phyloP scores from a whole-genome alignment of 2,329 filamentous ascomycete genomes.

The Penicillium sp. region DNA sequence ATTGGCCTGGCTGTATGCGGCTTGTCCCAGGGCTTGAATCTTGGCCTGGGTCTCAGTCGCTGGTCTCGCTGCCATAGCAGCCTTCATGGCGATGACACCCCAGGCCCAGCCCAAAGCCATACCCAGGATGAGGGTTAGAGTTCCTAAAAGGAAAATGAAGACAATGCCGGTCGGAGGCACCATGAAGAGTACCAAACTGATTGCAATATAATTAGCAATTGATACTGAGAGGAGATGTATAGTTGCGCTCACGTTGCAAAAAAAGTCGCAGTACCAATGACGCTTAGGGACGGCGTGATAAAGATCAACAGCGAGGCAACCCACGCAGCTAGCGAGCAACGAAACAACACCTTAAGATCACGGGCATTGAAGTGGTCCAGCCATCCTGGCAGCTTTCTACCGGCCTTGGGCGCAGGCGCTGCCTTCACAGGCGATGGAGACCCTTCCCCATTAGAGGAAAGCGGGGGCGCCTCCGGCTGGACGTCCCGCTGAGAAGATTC shows the following conservation, averaged over 20 bases:
- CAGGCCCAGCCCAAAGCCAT: slow-evolving; percentile 53
- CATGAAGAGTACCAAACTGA: slow-evolving; percentile 45
- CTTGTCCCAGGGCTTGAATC: slow-evolving; percentile 37
- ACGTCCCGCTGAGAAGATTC: slow-evolving; percentile 12
- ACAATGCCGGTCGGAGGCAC: slow-evolving; percentile 50
- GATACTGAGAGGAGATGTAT: neutral
- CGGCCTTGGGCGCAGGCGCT: slow-evolving; percentile 4
- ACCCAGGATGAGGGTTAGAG: slow-evolving; percentile 47
- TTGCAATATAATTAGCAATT: slow-evolving; percentile 9
- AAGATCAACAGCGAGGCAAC: slow-evolving; percentile 49
- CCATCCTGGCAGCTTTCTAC: slow-evolving; percentile 27
- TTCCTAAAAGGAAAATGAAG: slow-evolving; percentile 47
- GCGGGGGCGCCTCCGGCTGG: slow-evolving; percentile 4
- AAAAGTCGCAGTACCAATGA: slow-evolving; percentile 49
- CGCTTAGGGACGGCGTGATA: slow-evolving; percentile 45
- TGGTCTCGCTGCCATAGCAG: slow-evolving; percentile 47
- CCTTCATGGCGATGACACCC: slow-evolving; percentile 53
- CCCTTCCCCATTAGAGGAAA: slow-evolving; percentile 9
- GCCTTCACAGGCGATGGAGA: slow-evolving; percentile 8
- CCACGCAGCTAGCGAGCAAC: slow-evolving; percentile 51
- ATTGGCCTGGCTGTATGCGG: slow-evolving; percentile 35
- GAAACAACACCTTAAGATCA: slow-evolving; percentile 50
- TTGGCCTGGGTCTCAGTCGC: slow-evolving; percentile 39
- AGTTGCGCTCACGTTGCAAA: slow-evolving; percentile 38
- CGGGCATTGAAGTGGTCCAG: slow-evolving; percentile 49